phyloP scores from a whole-genome alignment of 257 asterid genomes.

The Przewalskia tangutica region DNA sequence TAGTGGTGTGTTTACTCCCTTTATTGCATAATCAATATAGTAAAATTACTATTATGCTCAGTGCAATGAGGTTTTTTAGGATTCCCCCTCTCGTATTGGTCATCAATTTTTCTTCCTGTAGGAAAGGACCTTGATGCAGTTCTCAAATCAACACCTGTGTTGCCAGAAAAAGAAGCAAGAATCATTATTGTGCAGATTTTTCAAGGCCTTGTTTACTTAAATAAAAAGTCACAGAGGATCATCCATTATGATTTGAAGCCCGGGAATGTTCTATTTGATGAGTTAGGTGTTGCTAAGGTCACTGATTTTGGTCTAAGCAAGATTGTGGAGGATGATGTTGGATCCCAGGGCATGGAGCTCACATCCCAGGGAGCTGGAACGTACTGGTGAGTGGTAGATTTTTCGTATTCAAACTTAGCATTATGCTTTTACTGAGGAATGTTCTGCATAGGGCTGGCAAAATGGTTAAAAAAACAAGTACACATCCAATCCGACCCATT shows the following conservation, averaged over 20 bases:
- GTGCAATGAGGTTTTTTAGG: background rate
- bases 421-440: background rate
- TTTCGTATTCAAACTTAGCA: background rate
- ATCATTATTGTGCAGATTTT: conserved; percentile 83
- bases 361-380: conserved; percentile 99
- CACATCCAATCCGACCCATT: too few species aligned
- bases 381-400: conserved; percentile 62
- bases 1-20: conserved; percentile 51
- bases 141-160: conserved; percentile 72
- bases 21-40: background rate
- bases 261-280: conserved; percentile 95
- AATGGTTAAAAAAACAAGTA: too few species aligned
- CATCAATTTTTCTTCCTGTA: conserved; percentile 15
- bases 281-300: conserved; percentile 74
- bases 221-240: conserved; percentile 82
- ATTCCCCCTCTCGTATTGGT: background rate
- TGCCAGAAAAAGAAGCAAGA: conserved; percentile 92
- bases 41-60: background rate
- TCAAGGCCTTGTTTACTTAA: conserved; percentile 90
- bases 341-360: conserved; percentile 99
- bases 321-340: conserved; percentile 95
- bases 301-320: conserved; percentile 99
- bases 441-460: too few species aligned
- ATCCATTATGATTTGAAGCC: conserved; percentile 99
- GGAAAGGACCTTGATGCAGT: conserved; percentile 99